Conservation (phyloP, 257 asterid genomes). For the Echium plantagineum region DNA sequence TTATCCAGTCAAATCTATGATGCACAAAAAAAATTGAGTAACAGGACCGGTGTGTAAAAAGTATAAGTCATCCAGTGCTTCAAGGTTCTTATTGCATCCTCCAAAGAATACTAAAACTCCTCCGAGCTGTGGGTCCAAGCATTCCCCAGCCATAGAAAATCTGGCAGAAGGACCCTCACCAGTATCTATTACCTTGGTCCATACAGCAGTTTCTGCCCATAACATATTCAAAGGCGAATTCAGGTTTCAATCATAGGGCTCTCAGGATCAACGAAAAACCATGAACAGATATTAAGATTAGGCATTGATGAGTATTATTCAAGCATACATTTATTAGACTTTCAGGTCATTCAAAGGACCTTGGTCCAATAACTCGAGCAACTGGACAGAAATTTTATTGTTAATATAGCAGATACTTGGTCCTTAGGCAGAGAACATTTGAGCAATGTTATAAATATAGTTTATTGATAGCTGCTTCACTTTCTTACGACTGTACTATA, state of each 20-base stretch:
- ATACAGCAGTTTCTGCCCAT: conserved; percentile 56
- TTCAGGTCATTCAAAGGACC: not conserved
- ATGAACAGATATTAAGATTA: not conserved
- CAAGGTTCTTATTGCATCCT: conserved; percentile 94
- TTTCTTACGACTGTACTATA: no score
- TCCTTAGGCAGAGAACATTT: no score
- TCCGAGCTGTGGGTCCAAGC: conserved; percentile 73
- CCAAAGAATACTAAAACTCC: conserved; percentile 83
- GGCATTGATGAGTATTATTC: not conserved
- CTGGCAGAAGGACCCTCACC: conserved; percentile 89
- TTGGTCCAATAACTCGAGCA: not conserved
- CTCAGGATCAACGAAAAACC: not conserved
- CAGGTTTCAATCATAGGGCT: not conserved
- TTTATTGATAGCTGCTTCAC: no score
- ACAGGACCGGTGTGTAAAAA: conserved; percentile 77
- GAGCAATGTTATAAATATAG: no score
- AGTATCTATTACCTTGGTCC: conserved; percentile 54
- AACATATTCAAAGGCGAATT: not conserved
- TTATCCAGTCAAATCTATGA: conserved; percentile 2
- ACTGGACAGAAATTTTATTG: no score
- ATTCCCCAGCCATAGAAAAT: conserved; percentile 93
- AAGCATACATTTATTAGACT: not conserved
- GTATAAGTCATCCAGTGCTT: conserved; percentile 85
- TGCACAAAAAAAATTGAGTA: not conserved
- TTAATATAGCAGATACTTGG: no score